Conservation (phyloP, 2,329 filamentous ascomycete genomes). For the Gnomoniopsis sp. region DNA sequence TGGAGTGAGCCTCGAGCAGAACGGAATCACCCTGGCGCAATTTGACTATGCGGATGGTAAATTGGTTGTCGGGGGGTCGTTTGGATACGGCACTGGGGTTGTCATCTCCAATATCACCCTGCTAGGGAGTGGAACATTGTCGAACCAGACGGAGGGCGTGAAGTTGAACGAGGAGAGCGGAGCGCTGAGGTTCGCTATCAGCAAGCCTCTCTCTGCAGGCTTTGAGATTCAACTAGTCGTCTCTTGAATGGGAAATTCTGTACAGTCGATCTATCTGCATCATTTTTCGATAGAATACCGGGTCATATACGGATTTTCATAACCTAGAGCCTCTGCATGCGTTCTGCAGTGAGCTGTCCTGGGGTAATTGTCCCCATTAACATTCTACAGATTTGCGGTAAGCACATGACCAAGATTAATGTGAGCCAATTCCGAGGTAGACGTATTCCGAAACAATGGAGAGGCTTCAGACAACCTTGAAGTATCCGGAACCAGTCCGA, state of each 20-base stretch:
- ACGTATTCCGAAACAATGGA: too few relatives aligned
- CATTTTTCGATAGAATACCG: too few relatives aligned
- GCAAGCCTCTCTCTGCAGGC: neutral
- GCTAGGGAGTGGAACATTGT: slow-evolving; percentile 31
- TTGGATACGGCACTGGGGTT: slow-evolving; percentile 46
- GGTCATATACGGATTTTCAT: too few relatives aligned
- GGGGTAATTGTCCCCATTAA: too few relatives aligned
- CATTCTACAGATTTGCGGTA: too few relatives aligned
- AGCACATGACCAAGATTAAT: too few relatives aligned
- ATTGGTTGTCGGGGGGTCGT: slow-evolving; percentile 49
- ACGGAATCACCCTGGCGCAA: slow-evolving; percentile 50
- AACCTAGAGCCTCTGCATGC: too few relatives aligned
- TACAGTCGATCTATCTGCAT: neutral
- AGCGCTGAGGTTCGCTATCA: neutral
- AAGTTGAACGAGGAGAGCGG: neutral
- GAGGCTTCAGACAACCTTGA: too few relatives aligned
- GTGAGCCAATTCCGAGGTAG: too few relatives aligned
- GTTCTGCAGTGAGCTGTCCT: too few relatives aligned
- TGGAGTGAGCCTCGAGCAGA: slow-evolving; percentile 63
- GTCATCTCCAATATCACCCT: slow-evolving; percentile 48
- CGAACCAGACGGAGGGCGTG: neutral
- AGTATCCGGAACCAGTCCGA: too few relatives aligned
- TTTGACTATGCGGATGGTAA: slow-evolving; percentile 56
- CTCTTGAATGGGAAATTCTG: neutral
- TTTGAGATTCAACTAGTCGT: neutral